Conservation (phyloP, 2,329 filamentous ascomycete genomes). For the Cercospora beticola region DNA sequence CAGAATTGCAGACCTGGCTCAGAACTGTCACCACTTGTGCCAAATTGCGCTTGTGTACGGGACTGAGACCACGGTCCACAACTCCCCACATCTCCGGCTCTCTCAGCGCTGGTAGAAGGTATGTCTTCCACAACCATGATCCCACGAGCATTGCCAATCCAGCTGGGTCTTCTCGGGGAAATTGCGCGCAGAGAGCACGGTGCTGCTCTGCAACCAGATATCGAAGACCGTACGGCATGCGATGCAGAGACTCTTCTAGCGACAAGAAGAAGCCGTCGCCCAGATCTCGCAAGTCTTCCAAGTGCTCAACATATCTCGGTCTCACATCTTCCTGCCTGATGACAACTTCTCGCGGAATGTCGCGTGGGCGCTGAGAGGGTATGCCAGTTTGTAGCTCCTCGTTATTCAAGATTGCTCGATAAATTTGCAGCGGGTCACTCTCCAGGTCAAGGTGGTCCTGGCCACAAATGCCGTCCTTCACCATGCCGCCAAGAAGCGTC, state of each 20-base stretch:
- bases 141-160: conserved; percentile 79
- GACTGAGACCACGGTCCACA: conserved; percentile 82
- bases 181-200: conserved; percentile 71
- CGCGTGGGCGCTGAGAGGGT: conserved; percentile 74
- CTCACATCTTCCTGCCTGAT: conserved; percentile 93
- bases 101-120: conserved; percentile 85
- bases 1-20: conserved; percentile 81
- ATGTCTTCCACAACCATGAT: conserved; percentile 92
- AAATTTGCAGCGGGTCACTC: conserved; percentile 96
- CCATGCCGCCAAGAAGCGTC: conserved; percentile 77
- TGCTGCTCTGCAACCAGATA: conserved; percentile 87
- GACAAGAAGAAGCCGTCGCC: conserved; percentile 84
- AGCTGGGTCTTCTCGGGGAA: conserved; percentile 74
- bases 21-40: conserved; percentile 89
- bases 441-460: conserved; percentile 89
- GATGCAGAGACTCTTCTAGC: conserved; percentile 78
- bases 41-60: conserved; percentile 89
- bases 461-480: conserved; percentile 89
- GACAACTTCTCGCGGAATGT: conserved; percentile 88
- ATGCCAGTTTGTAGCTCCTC: conserved; percentile 91
- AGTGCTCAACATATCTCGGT: conserved; percentile 87
- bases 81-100: conserved; percentile 91
- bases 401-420: conserved; percentile 92
- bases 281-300: conserved; percentile 91
- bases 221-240: conserved; percentile 89